phyloP scores from a whole-genome alignment of 805 yeast genomes.

The Brettanomyces anomalus region DNA sequence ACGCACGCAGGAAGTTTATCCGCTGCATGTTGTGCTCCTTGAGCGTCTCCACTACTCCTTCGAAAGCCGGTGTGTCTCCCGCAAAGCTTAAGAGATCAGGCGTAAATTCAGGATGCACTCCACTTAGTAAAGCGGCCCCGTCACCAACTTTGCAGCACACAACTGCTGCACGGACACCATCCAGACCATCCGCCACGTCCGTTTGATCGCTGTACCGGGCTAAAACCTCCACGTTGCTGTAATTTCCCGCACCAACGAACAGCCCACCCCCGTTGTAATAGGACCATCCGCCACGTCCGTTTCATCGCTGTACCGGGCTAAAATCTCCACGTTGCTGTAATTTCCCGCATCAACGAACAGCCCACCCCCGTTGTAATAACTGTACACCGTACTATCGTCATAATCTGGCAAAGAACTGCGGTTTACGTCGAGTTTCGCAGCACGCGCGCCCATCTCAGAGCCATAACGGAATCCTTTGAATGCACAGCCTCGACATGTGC shows the following conservation, averaged over 20 bases:
- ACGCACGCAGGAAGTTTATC: conserved; percentile 43
- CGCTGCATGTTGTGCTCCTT: conserved; percentile 38
- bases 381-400: conserved; percentile 14
- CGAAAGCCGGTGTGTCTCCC: conserved; percentile 15
- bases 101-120: conserved; percentile 85
- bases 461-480: conserved; percentile 74
- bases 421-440: conserved; percentile 38
- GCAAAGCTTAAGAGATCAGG: conserved; percentile 38
- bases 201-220: conserved; percentile 55
- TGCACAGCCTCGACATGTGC: conserved; percentile 74
- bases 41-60: conserved; percentile 32
- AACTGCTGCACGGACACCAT: conserved; percentile 52
- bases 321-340: conserved; percentile 51
- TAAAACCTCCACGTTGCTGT: conserved; percentile 55
- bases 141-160: conserved; percentile 58
- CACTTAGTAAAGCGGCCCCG: conserved; percentile 71
- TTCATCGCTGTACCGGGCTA: conserved; percentile 57
- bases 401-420: conserved; percentile 11
- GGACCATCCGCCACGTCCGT: conserved; percentile 44
- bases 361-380: conserved; percentile 87
- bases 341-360: conserved; percentile 69
- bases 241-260: conserved; percentile 65
- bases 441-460: conserved; percentile 66
- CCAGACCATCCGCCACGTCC: conserved; percentile 33
- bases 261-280: conserved; percentile 90